Evolutionary conservation across 139 green algal species (phyloP), one percentile per base, ranked within the genome.

Genomic region (Chlorella sp.): DNA sequence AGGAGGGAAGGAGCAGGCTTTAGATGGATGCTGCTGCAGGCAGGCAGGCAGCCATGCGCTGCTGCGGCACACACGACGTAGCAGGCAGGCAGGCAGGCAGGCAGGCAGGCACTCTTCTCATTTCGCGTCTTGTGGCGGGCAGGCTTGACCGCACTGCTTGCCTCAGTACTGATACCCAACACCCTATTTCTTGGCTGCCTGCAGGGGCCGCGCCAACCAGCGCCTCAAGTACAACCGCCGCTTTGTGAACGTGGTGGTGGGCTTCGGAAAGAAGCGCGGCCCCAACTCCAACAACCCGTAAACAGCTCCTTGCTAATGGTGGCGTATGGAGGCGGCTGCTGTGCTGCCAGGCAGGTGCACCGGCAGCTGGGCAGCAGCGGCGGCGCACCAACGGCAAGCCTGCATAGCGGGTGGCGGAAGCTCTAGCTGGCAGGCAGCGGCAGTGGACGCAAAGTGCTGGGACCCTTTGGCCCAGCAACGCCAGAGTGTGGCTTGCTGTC

Each of bases 151-250:
- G n/a, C 64, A 73, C 64, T 73, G 21, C 64, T 73, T 26, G 64
- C 64, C 11, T 30, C 21, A 14, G 11, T n/a, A 16, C 64, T 26
- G 64, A 9, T 30, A 30, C 5, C 26, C 22, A 1, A n/a, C n/a
- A n/a, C n/a, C n/a, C 1, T 32, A 2, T 34, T 14, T 19, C 71
- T 0, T 16, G 32, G 15, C 15, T 34, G 12, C 30, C 71, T 15
- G 32, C 42, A 68, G 83, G 91, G 98, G 97, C 85, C 95, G 98
- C 78, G 98, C 98, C n/a, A 93, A 96, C 86, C 99, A 99, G 97
- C 94, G 98, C 75, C 94, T 99, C 60, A 97, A 99, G 93, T 99
- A 99, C 97, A 99, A 99, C 95, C 94, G 98, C 89, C 96, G 98
- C 77, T 99, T 99, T 86, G 96, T 98, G 37, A 98, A 97, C 89